Percentiles rank a stretch among this genome's conserved stretches.
Evolutionary conservation across 2,329 filamentous ascomycete species (phyloP).

Genomic region (Knufia petricola): DNA sequence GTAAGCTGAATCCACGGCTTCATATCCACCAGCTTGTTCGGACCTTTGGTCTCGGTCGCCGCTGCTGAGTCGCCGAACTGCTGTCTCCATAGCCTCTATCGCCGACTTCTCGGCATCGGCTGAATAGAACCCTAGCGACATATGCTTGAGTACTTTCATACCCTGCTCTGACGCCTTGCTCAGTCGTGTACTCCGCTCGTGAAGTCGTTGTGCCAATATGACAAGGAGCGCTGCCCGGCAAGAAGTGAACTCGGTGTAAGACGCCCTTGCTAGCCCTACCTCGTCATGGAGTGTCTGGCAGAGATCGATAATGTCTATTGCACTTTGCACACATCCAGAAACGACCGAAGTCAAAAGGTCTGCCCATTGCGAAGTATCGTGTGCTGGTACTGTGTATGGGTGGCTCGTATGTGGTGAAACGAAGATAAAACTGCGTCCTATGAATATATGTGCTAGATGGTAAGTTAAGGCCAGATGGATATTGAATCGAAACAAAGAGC

Average conservation of each 20-base stretch:
- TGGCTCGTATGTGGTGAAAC: not conserved
- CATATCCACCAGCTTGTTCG: not conserved
- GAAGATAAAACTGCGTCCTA: slow-evolving; percentile 41
- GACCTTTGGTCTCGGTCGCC: not conserved
- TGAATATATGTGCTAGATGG: slow-evolving; percentile 41
- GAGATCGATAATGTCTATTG: slow-evolving; percentile 23
- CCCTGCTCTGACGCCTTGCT: slow-evolving; percentile 4
- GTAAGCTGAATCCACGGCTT: not conserved
- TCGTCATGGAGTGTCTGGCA: slow-evolving; percentile 23
- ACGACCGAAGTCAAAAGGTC: slow-evolving; percentile 18
- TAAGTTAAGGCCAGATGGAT: slow-evolving; percentile 34
- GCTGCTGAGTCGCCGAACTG: not conserved
- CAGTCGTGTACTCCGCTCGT: not conserved
- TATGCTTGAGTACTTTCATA: slow-evolving; percentile 5
- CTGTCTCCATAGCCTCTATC: slow-evolving; percentile 4
- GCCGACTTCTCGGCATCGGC: not conserved
- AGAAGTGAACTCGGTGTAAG: slow-evolving; percentile 30
- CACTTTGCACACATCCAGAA: slow-evolving; percentile 24
- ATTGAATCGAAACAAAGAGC: slow-evolving; percentile 12
- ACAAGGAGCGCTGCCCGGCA: slow-evolving; percentile 29
- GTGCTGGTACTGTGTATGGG: not conserved
- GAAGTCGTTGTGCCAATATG: slow-evolving; percentile 27
- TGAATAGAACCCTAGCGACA: slow-evolving; percentile 3
- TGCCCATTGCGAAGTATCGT: not conserved
- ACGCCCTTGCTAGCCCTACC: slow-evolving; percentile 26